Base-by-base conservation (phyloP, 1,284 basidiomycete genomes). In the Tilletia caries region DNA sequence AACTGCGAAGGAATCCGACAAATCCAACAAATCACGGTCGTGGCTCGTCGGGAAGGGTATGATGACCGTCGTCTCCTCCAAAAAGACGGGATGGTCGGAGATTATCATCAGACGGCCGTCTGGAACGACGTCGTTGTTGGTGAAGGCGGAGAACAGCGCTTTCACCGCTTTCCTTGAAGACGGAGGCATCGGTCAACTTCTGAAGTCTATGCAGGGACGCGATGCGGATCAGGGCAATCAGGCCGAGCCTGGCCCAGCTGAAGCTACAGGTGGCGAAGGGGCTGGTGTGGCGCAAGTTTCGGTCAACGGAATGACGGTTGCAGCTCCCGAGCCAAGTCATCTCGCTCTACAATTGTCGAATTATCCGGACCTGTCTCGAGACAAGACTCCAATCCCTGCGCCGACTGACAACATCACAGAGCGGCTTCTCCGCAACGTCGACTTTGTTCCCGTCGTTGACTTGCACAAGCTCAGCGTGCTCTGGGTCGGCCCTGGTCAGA, bases 391-490 rank as follows among this genome's bases (percentile, higher is more conserved):
- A 4, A 77, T 86, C 1, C 78, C 86, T 25, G 83, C 88, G 4
- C 86, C 87, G 3, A 82, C 85, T 37, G 85, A 86, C 65, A 84
- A 85, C 3, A 81, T 83, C 13, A 88, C 91, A 64, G 85, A 87
- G 1, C 89, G 92, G 44, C 84, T 89, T 2, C 86, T 95, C 75
- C 86, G 88, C 18, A 88, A 87, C 3, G 87, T 99, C 41, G 94
- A 98, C 79, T 87, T 89, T 54, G 91, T 92, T 67, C 94, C 95
- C 0, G 94, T 98, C 72, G 96, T 98, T 73, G 96, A 99, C 84
- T 95, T 93, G 0, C 92, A 97, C 85, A 95, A 96, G 84, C 91
- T 98, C 50, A 96, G 94, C 2, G 91, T 98, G 48, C 86, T 99
- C 84, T 99, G 98, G 81, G 95, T 95, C 54, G 95, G 91, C 0